phyloP scores from a whole-genome alignment of 2,329 filamentous ascomycete genomes.

The Microsporum canis region DNA sequence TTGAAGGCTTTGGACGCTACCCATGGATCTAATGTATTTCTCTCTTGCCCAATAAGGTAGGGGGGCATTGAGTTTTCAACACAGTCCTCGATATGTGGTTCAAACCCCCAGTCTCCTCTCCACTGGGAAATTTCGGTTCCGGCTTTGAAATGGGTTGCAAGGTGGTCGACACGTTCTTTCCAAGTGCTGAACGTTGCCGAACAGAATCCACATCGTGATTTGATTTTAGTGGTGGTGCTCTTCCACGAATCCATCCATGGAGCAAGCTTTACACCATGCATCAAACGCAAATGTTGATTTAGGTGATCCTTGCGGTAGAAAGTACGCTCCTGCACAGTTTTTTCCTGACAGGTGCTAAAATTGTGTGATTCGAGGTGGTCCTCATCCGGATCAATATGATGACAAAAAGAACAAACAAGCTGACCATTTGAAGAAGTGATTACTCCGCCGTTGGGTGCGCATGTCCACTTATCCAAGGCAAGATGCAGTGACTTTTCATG shows the following conservation, averaged over 20 bases:
- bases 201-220: constrained; percentile 38
- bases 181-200: constrained; percentile 31
- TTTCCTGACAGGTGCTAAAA: constrained; percentile 48
- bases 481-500: constrained; percentile 50
- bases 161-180: constrained; percentile 35
- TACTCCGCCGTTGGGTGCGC: constrained; percentile 47
- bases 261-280: constrained; percentile 47
- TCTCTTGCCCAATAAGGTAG: constrained; percentile 28
- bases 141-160: constrained; percentile 32
- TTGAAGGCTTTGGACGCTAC: constrained; percentile 7
- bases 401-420: constrained; percentile 50
- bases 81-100: constrained; percentile 25
- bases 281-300: constrained; percentile 49
- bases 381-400: constrained; percentile 40
- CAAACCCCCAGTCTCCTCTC: constrained; percentile 34
- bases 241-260: constrained; percentile 49
- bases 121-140: constrained; percentile 30
- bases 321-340: constrained; percentile 47
- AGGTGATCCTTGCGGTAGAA: constrained; percentile 55
- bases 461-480: constrained; percentile 48
- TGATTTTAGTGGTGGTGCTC: constrained; percentile 44
- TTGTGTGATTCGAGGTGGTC: constrained; percentile 51
- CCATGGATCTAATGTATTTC: constrained; percentile 25
- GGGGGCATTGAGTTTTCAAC: constrained; percentile 30
- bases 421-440: constrained; percentile 39